Evolutionary conservation across 441 rosid genomes (phyloP), one percentile per base, ranked within the genome.

Genomic region (Eutrema salsugineum): DNA sequence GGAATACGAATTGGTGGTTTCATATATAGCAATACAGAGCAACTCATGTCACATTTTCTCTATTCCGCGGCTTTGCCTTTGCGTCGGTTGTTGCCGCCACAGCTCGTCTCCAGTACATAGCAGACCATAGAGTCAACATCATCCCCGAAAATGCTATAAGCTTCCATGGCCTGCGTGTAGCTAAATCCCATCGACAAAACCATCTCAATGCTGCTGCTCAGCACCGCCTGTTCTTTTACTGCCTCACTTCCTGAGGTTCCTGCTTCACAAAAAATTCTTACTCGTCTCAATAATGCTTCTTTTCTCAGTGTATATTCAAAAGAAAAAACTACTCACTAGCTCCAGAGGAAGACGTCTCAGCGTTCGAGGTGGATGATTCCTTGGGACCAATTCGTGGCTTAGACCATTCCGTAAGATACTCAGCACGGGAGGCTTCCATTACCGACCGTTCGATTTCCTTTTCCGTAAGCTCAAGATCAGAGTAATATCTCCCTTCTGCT

Each of bases 351-450:
- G 99, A 96, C 5, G 99, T 92, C 79, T 91, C 99, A 1, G 99
- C 95, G 43, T 76, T 86, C 20, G 97, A 93, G 48, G 97, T 84
- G 14, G 96, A 91, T 24, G 95, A 89, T 58, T 87, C 95, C 80
- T 89, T 83, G 49, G 35, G 74, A 47, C 85, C 86, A 28, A 83
- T 75, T 51, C 87, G 90, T 78, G 78, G 91, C 80, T 84, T 89
- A 40, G 83, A 77, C 82, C 84, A 83, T 50, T 68, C 80, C 27
- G 88, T 88, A 19, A 95, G 86, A 83, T 91, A 95, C 78, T 95
- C 98, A 6, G 94, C 99, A 63, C 99, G 94, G 35, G 99, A 95
- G 71, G 96, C 91, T 81, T 88, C 99, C 95, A 95, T 95, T 56
- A 91, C 99, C 86, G 91, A 91, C 9, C 89, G 78, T 54, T 91